Conservation (phyloP, 306 rosid species). For the Chamaecrista fasciculata region DNA sequence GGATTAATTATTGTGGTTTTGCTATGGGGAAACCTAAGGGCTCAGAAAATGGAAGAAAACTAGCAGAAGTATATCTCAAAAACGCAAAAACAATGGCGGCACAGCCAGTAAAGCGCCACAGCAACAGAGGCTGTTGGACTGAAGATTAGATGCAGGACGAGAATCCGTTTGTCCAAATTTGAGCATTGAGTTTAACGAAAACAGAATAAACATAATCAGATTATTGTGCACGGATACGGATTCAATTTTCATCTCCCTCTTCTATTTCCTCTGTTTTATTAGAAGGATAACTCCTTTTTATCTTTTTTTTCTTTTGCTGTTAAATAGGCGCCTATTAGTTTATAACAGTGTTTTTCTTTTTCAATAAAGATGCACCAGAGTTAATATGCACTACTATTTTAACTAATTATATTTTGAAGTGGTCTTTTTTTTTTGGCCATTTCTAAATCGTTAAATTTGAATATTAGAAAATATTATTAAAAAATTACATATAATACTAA, state of each 20-base stretch:
- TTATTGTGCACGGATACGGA: neutral
- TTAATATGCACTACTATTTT: too few relatives aligned
- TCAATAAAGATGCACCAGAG: too few relatives aligned
- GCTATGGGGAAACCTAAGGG: neutral
- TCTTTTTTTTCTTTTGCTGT: too few relatives aligned
- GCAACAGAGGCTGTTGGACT: neutral
- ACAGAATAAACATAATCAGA: neutral
- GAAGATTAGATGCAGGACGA: neutral
- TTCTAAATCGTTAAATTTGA: too few relatives aligned
- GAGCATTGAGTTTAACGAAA: neutral
- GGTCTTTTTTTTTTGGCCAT: too few relatives aligned
- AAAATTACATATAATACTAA: too few relatives aligned
- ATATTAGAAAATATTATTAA: too few relatives aligned
- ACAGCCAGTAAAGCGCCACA: neutral
- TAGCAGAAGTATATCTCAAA: neutral
- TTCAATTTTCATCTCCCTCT: neutral
- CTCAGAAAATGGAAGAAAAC: neutral
- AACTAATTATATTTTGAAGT: too few relatives aligned
- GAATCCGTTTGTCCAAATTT: neutral
- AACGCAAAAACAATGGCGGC: neutral
- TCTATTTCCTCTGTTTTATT: neutral
- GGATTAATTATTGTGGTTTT: neutral
- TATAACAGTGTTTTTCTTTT: too few relatives aligned
- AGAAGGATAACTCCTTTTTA: too few relatives aligned
- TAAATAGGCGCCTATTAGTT: too few relatives aligned